A percentile compares a stretch with the other conserved stretches of the same genome.
These are phyloP conservation scores for Grigorovia yakushimaensis DNA, from an alignment of 805 yeast species.

Conservation along the genomic window DNA sequence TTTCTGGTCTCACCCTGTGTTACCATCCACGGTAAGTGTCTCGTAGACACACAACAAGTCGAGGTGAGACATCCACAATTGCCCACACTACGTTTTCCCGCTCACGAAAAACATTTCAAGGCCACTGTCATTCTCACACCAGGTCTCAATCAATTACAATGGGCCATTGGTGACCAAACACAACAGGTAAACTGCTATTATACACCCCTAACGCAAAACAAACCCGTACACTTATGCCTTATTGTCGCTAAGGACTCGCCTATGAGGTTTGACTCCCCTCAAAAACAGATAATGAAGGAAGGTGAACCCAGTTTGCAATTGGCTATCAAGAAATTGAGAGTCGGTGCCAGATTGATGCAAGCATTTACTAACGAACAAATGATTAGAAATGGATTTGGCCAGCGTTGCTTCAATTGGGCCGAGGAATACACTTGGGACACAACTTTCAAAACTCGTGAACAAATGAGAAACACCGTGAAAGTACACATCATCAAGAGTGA, in stretches of 20 bases:
- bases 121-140: slow-evolving; percentile 61
- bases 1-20: slow-evolving; percentile 40
- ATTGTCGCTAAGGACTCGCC: slow-evolving; percentile 70
- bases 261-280: slow-evolving; percentile 60
- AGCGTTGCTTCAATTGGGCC: slow-evolving; percentile 63
- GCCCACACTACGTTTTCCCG: slow-evolving; percentile 65
- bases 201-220: slow-evolving; percentile 49
- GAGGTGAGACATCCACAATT: slow-evolving; percentile 32
- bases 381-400: slow-evolving; percentile 67
- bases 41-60: slow-evolving; percentile 28
- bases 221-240: slow-evolving; percentile 74
- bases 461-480: slow-evolving; percentile 52
- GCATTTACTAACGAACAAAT: slow-evolving; percentile 88
- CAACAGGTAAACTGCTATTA: slow-evolving; percentile 34
- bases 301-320: slow-evolving; percentile 62
- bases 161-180: slow-evolving; percentile 36
- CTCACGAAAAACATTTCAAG: slow-evolving; percentile 63
- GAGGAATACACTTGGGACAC: slow-evolving; percentile 56
- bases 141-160: slow-evolving; percentile 50
- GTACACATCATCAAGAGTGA: slow-evolving; percentile 68
- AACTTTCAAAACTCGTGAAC: slow-evolving; percentile 31
- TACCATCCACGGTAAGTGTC: slow-evolving; percentile 39
- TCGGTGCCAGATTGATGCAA: slow-evolving; percentile 82
- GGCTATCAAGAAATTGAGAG: slow-evolving; percentile 64
- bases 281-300: slow-evolving; percentile 29